Base-by-base conservation (phyloP, 2,329 filamentous ascomycete genomes). In the Aureobasidium zeae region DNA sequence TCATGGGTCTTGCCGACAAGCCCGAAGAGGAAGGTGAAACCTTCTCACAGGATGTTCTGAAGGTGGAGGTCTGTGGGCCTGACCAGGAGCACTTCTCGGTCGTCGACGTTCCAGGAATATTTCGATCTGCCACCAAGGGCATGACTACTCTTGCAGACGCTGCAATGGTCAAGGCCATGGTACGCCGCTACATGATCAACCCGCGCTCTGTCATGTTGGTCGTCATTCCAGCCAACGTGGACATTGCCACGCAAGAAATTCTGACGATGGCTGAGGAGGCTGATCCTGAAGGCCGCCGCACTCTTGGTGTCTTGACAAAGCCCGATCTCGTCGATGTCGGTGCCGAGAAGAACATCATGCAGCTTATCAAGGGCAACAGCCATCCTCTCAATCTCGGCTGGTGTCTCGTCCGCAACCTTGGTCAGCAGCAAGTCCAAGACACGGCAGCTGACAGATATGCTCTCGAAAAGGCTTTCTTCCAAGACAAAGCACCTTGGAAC, bases 231-330 rank as follows among this genome's bases (percentile, higher is more conserved):
- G 63, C 64, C 8, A 65, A 63, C 21, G 60, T 63, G 3, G 68
- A 74, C 39, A 57, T 69, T 20, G 63, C 62, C 0, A 71, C 61
- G 0, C 67, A 72, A 39, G 62, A 66, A 24, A 70, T 73, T 26
- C 53, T 72, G 1, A 54, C 63, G 19, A 52, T 65, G 29, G 66
- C 68, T 31, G 57, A 57, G 7, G 49, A 58, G 5, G 47, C 49
- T 9, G 65, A 69, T 47, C 39, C 45, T 5, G 24, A 51, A 1
- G 60, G 60, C 4, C 43, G 52, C 7, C 49, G 62, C 5, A 65
- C 62, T 5, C 45, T 65, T 15, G 62, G 62, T 11, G 54, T 65
- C 2, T 38, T 65, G 12, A 65, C 62, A 1, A 65, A 64, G 50
- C 59, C 58, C 5, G 60, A 64, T 47, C 45, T 60, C 2, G 55